Conservation (phyloP, 1,139 yeast genomes). For the Kodamaea plutei region DNA sequence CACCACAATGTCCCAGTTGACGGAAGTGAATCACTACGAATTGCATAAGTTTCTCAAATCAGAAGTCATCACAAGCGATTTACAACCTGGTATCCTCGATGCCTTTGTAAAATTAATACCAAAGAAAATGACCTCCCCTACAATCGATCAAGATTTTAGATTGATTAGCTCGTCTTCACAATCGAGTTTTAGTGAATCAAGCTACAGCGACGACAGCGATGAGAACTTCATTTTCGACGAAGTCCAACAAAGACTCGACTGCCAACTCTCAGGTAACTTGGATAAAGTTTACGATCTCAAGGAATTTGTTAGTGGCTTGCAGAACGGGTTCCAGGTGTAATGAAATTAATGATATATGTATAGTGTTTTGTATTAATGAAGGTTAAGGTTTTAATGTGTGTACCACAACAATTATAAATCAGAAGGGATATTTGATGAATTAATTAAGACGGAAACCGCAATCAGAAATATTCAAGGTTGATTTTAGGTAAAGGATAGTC, state of each 20-base stretch:
- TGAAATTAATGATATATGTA: background rate
- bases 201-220: conserved; percentile 8
- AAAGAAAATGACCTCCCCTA: conserved; percentile 8
- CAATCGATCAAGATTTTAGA: conserved; percentile 10
- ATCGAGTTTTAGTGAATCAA: conserved; percentile 6
- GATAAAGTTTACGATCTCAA: conserved; percentile 27
- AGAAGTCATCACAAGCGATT: conserved; percentile 8
- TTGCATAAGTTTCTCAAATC: conserved; percentile 10
- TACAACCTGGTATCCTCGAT: conserved; percentile 10
- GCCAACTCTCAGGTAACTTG: conserved; percentile 19
- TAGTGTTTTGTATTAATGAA: conserved; percentile 2
- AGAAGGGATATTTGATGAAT: too few species aligned
- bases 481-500: too few species aligned
- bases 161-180: conserved; percentile 8
- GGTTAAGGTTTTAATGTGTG: background rate
- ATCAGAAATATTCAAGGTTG: too few species aligned
- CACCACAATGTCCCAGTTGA: conserved; percentile 2
- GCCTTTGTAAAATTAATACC: conserved; percentile 14
- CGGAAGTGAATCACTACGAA: conserved; percentile 11
- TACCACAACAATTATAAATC: too few species aligned
- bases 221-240: conserved; percentile 24
- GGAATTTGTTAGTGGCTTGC: conserved; percentile 14
- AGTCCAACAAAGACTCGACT: conserved; percentile 19
- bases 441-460: too few species aligned
- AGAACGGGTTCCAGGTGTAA: conserved; percentile 6